Conservation (phyloP, 805 yeast species). For the Metschnikowia colocasiae region DNA sequence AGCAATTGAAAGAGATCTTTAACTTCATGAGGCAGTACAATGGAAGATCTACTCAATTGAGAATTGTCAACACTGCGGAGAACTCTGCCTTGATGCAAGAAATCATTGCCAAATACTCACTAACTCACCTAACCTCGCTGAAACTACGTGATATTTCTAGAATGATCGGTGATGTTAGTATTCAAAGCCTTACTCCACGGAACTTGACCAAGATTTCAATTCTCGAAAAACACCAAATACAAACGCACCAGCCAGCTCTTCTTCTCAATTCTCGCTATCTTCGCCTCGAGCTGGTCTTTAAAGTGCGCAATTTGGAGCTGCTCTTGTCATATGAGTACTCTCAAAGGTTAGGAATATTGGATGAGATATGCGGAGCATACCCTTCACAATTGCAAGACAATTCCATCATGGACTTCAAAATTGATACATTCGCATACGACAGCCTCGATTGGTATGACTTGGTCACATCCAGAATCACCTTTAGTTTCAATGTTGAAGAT, state of each 20-base stretch:
- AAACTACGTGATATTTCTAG: constrained; percentile 50
- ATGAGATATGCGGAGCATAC: constrained; percentile 27
- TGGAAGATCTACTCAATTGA: constrained; percentile 34
- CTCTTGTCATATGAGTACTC: constrained; percentile 46
- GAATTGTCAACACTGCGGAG: constrained; percentile 27
- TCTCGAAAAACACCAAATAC: constrained; percentile 30
- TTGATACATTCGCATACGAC: constrained; percentile 9
- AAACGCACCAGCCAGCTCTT: constrained; percentile 36
- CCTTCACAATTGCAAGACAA: constrained; percentile 22
- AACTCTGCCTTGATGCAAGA: constrained; percentile 4
- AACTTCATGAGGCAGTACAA: constrained; percentile 21
- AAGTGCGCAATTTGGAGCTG: constrained; percentile 28
- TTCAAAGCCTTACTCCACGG: constrained; percentile 7
- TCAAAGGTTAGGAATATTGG: constrained; percentile 38
- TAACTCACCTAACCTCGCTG: constrained; percentile 25
- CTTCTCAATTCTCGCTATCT: constrained; percentile 55
- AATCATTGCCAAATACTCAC: constrained; percentile 10
- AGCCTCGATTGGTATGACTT: constrained; percentile 47
- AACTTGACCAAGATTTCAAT: constrained; percentile 12
- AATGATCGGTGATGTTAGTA: constrained; percentile 10
- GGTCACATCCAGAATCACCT: constrained; percentile 41
- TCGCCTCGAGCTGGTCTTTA: constrained; percentile 25
- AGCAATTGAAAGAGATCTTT: constrained; percentile 43
- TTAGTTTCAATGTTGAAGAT: constrained; percentile 42
- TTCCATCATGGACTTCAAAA: constrained; percentile 18